Evolutionary conservation across 345 rosid species (phyloP), one percentile per base, ranked within the genome.

Genomic region (Populus tremula): DNA sequence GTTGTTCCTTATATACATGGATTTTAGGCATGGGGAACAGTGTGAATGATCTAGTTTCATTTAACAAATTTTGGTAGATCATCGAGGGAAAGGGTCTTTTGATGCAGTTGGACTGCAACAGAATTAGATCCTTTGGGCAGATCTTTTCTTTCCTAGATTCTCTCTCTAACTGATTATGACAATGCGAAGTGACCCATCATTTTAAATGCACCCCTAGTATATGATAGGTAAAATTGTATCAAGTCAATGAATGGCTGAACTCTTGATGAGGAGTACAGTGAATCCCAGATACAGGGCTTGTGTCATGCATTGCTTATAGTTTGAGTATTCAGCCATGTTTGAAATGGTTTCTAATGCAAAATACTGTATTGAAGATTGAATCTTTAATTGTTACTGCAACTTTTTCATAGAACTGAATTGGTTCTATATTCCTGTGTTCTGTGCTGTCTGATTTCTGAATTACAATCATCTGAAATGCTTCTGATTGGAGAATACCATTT

Each of bases 391-490:
- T 23, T 64, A 20, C 23, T 17, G 45, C 45, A n/a, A 25, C 61
- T 45, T 41, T 49, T 20, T 45, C 21, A 7, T 45, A 23, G 16
- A 50, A 69, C n/a, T 38, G 45, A 5, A 59, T 47, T 47, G 31
- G 62, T 41, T 67, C 73, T 69, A 2, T n/a, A 8, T 67, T 33
- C 49, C 33, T 25, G 18, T 70, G 16, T 35, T 36, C 1, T 66
- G 12, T 68, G 56, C 27, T 61, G 45, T 50, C 17, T 68, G 20
- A 33, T 67, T 35, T 17, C 62, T 79, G 70, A 47, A 62, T 78
- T 79, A 63, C 71, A 71, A 43, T 72, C 38, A 68, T 41, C 72
- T 67, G 71, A 38, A 67, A 14, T 6, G 36, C 47, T 56, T 56
- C 2, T 56, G 27, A 69, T 39, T 38, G 16, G 18, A 66, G 36